These are phyloP conservation scores for Tulasnella calospora DNA, from an alignment of 768 basidiomycete genomes.

Conservation along the genomic window DNA sequence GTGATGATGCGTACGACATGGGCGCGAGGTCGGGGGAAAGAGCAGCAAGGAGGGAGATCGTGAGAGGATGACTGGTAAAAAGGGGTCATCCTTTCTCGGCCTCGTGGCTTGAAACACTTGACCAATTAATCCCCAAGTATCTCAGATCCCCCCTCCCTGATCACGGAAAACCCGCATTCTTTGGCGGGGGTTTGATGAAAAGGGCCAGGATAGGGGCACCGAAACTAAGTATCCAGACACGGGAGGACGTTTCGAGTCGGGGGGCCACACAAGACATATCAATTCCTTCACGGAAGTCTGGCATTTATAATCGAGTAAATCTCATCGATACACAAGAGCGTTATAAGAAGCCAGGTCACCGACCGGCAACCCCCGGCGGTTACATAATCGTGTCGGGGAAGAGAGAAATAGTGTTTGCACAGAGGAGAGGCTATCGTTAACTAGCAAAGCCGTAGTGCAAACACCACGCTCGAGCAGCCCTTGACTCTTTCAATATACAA, in stretches of 20 bases:
- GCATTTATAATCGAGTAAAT: no score
- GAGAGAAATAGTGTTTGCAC: not conserved
- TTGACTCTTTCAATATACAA: not conserved
- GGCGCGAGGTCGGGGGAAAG: not conserved
- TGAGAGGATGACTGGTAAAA: slow-evolving; percentile 1
- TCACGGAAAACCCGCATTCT: not conserved
- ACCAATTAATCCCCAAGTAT: not conserved
- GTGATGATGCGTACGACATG: not conserved
- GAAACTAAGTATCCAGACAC: not conserved
- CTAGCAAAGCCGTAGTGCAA: not conserved
- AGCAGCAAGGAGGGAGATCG: not conserved
- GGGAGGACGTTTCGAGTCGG: no score
- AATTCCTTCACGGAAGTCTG: no score
- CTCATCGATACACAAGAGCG: no score
- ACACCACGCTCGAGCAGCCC: not conserved
- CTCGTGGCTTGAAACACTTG: not conserved
- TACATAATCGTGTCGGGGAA: not conserved
- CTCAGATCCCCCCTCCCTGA: not conserved
- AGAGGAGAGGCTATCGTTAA: not conserved
- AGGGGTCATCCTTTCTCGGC: not conserved
- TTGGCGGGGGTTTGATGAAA: not conserved
- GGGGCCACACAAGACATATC: no score
- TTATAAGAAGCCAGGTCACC: no score
- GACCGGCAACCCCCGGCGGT: no score
- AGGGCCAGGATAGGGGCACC: not conserved